These are phyloP conservation scores for Populus hybrid DNA, from an alignment of 441 rosid genomes.

Conservation along the genomic window DNA sequence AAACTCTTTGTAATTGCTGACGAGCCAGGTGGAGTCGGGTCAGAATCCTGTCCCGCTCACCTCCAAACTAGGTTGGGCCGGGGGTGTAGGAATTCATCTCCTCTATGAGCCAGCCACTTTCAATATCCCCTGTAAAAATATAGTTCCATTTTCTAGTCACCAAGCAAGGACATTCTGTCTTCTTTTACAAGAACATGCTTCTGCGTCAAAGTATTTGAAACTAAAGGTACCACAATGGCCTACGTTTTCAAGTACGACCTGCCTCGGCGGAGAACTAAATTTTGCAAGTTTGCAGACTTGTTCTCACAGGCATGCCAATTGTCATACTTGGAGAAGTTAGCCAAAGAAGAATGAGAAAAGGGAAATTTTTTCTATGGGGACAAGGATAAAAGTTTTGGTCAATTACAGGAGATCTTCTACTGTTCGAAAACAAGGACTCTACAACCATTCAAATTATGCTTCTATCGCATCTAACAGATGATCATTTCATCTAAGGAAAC, in stretches of 20 bases:
- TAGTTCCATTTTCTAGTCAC: background rate
- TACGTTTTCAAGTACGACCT: background rate
- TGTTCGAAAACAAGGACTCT: slow-evolving; percentile 9
- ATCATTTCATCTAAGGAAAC: slow-evolving; percentile 2
- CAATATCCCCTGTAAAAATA: background rate
- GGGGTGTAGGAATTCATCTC: background rate
- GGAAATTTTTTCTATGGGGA: background rate
- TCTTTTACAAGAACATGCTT: background rate
- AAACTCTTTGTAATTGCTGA: background rate
- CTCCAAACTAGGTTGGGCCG: background rate
- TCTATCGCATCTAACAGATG: background rate
- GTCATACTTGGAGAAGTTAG: background rate
- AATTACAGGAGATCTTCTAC: background rate
- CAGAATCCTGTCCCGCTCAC: background rate
- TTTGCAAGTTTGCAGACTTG: background rate
- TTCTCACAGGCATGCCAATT: background rate
- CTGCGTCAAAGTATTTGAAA: background rate
- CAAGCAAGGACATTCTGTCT: background rate
- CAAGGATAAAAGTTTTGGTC: background rate
- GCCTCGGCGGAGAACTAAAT: background rate
- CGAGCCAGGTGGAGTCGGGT: background rate
- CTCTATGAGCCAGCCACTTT: background rate
- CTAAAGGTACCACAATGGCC: background rate
- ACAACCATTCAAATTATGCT: background rate
- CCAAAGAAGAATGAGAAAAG: background rate